Conservation (phyloP, 306 rosid species). For the Alnus glutinosa region DNA sequence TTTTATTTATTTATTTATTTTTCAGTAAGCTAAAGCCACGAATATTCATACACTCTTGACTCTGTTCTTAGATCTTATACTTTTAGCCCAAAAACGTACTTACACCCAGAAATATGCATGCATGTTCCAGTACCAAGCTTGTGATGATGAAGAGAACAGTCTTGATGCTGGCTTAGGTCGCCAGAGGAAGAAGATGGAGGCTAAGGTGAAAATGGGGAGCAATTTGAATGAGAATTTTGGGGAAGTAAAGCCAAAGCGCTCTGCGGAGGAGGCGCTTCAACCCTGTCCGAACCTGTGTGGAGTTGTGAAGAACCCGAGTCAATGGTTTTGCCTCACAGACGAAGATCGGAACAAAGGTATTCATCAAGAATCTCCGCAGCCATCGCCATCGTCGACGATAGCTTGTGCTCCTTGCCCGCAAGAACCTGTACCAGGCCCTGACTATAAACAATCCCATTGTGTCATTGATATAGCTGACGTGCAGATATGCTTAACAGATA, state of each 20-base stretch:
- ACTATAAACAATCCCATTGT: slow-evolving; percentile 12
- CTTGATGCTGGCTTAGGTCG: slow-evolving; percentile 29
- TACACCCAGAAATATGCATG: slow-evolving; percentile 11
- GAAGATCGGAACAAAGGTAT: too few relatives aligned
- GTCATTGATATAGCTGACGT: not conserved
- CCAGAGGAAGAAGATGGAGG: not conserved
- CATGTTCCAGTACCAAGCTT: slow-evolving; percentile 21
- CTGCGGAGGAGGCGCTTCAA: slow-evolving; percentile 57
- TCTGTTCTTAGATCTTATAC: not conserved
- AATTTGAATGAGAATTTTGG: slow-evolving; percentile 56
- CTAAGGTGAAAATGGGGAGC: slow-evolving; percentile 41
- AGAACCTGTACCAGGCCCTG: not conserved
- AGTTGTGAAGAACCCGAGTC: slow-evolving; percentile 65
- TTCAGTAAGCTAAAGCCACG: not conserved
- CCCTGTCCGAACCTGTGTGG: slow-evolving; percentile 70
- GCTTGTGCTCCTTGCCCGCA: not conserved
- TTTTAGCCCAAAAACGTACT: not conserved
- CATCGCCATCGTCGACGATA: not conserved
- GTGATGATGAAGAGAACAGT: slow-evolving; percentile 8
- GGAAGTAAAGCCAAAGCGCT: slow-evolving; percentile 58
- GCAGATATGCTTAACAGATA: too few relatives aligned
- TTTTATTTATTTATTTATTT: not conserved
- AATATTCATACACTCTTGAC: not conserved
- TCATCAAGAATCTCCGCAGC: not conserved
- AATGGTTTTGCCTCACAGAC: slow-evolving; percentile 72